These are phyloP conservation scores for Hordeum vulgare DNA, from an alignment of 176 grass and related monocot species.

Conservation along the genomic window DNA sequence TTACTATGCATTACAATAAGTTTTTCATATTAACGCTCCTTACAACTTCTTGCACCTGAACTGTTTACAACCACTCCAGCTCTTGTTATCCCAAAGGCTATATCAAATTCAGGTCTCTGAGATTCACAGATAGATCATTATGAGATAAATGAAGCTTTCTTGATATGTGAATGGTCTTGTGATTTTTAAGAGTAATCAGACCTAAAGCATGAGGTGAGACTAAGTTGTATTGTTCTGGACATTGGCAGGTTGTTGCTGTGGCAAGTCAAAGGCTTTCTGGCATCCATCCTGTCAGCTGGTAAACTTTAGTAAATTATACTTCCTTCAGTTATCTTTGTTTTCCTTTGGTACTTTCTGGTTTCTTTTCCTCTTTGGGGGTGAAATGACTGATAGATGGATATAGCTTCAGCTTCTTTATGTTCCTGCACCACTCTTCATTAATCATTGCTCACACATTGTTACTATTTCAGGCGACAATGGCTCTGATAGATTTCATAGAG, in stretches of 20 bases:
- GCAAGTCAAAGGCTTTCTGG: constrained; percentile 85
- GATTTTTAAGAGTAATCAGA: neutral
- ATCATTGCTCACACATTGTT: neutral
- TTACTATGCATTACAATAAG: neutral
- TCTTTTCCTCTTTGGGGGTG: too few species aligned
- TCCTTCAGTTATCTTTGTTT: neutral
- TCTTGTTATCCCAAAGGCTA: constrained; percentile 89
- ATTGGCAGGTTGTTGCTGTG: constrained; percentile 73
- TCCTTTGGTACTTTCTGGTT: too few species aligned
- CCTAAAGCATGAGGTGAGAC: neutral
- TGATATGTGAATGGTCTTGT: constrained; percentile 37
- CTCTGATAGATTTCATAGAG: neutral
- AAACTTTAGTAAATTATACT: too few species aligned
- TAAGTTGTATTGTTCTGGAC: constrained; percentile 6
- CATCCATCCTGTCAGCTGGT: constrained; percentile 62
- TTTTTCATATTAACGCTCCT: neutral
- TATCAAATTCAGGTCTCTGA: constrained; percentile 71
- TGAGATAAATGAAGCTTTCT: constrained; percentile 94
- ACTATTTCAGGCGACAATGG: neutral
- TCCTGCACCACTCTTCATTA: neutral
- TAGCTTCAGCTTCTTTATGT: neutral
- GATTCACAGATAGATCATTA: constrained; percentile 80
- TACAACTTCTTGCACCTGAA: constrained; percentile 61
- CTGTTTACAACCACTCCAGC: constrained; percentile 81
- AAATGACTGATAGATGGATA: neutral